These are phyloP conservation scores for Clarireedia hainanense DNA, from an alignment of 2,329 filamentous ascomycete genomes.

Conservation along the genomic window DNA sequence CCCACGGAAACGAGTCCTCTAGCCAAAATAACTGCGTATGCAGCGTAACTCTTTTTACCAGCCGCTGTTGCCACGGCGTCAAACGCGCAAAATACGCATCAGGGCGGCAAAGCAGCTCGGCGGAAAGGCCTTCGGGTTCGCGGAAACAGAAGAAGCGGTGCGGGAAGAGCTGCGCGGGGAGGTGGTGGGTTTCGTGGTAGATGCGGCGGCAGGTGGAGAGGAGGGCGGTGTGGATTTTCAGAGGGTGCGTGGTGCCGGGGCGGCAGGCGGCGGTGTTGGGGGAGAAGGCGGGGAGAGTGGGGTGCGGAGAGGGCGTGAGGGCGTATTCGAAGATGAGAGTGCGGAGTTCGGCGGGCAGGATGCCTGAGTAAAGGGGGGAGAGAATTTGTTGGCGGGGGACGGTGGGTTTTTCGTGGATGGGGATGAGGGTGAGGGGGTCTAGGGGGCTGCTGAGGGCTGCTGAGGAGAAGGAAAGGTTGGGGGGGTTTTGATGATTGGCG, in stretches of 20 bases:
- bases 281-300: background rate
- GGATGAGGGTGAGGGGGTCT: background rate
- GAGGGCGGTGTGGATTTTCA: slow-evolving; percentile 12
- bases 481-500: background rate
- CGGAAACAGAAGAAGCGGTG: slow-evolving; percentile 19
- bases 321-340: background rate
- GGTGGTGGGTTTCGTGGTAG: slow-evolving; percentile 22
- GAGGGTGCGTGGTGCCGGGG: slow-evolving; percentile 14
- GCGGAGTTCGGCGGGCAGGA: slow-evolving; percentile 1
- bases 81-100: slow-evolving; percentile 8
- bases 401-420: background rate
- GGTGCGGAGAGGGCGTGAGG: background rate
- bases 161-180: slow-evolving; percentile 14
- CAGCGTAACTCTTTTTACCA: slow-evolving; percentile 13
- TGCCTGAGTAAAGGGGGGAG: background rate
- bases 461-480: too few relatives aligned
- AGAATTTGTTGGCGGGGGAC: background rate
- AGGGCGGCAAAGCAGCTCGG: background rate
- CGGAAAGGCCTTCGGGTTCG: background rate
- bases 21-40: slow-evolving; percentile 23
- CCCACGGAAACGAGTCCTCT: slow-evolving; percentile 9
- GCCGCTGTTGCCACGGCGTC: slow-evolving; percentile 10
- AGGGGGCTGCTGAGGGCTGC: too few relatives aligned
- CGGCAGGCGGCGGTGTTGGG: slow-evolving; percentile 12
- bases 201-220: slow-evolving; percentile 18